These are phyloP conservation scores for Vanderwaltozyma polyspora DNA, from an alignment of 805 yeast species.

Conservation along the genomic window DNA sequence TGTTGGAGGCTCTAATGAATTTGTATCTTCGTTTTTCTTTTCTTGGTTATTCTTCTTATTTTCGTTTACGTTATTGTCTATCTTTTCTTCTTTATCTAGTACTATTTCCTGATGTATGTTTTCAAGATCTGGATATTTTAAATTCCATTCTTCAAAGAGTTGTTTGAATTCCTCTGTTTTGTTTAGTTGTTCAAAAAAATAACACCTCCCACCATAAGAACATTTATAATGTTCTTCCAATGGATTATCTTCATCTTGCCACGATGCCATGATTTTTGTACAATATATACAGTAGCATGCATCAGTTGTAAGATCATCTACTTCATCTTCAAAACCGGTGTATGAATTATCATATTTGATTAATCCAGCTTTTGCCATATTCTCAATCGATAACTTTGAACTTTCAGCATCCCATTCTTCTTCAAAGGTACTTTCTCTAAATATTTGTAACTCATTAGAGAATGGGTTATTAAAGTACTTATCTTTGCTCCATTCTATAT, in stretches of 20 bases:
- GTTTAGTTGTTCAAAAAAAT: neutral
- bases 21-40: neutral
- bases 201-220: neutral
- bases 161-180: neutral
- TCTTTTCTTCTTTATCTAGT: neutral
- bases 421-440: constrained; percentile 12
- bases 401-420: constrained; percentile 18
- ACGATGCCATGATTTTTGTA: constrained; percentile 42
- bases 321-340: constrained; percentile 14
- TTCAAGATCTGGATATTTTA: neutral
- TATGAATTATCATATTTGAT: constrained; percentile 40
- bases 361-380: constrained; percentile 49
- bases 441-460: constrained; percentile 2
- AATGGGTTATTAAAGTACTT: constrained; percentile 14
- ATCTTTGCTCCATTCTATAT: constrained; percentile 15
- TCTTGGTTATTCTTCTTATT: neutral
- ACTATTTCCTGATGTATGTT: too few relatives aligned
- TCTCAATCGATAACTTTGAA: constrained; percentile 12
- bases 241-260: constrained; percentile 47
- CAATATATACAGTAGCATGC: constrained; percentile 52
- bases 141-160: neutral
- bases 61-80: neutral
- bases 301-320: constrained; percentile 30
- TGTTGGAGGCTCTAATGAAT: neutral
- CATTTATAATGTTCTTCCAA: constrained; percentile 33